Evolutionary conservation across 73 alveolate genomes (phyloP).

Genomic region (Tetrahymena thermophila): DNA sequence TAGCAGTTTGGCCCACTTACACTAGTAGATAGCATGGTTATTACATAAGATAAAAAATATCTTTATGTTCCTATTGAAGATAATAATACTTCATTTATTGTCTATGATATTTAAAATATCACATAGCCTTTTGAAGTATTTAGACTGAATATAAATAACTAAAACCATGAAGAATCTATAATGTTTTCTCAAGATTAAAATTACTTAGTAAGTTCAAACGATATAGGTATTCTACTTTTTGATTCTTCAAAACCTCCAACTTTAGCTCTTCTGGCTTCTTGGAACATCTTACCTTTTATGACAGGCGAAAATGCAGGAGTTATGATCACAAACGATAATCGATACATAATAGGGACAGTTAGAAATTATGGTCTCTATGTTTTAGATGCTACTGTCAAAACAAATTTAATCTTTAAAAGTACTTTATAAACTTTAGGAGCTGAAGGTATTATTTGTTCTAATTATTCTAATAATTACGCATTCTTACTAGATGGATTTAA

Average conservation of each 20-base stretch:
- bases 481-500: neutral
- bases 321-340: neutral
- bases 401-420: neutral
- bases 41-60: neutral
- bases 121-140: neutral
- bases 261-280: neutral
- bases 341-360: neutral
- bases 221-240: neutral
- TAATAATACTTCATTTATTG: neutral
- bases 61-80: neutral
- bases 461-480: neutral
- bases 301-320: neutral
- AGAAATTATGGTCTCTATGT: neutral
- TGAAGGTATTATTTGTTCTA: neutral
- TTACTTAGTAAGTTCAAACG: neutral
- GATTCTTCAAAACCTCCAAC: neutral
- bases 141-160: neutral
- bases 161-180: neutral
- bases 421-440: neutral
- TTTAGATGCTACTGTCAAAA: neutral
- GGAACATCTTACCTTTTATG: neutral
- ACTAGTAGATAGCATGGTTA: neutral
- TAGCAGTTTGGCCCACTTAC: neutral
- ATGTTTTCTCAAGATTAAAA: neutral
- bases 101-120: neutral